Base-by-base conservation (phyloP, 1,284 basidiomycete genomes). In the Neonothopanus nambi region DNA sequence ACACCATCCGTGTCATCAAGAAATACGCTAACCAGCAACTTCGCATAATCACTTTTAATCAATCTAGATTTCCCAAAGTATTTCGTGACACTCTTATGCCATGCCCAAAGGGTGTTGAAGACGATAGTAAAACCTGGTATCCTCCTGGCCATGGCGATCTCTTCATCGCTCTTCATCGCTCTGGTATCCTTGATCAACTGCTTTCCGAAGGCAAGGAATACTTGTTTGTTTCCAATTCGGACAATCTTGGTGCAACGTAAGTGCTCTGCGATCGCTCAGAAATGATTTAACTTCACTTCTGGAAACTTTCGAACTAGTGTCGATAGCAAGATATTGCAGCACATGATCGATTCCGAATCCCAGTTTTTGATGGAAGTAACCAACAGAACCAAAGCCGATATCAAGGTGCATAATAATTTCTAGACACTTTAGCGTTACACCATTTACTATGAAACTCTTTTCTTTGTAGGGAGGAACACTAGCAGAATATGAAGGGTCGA, bases 351-450 rank as follows among this genome's bases (percentile, higher is more conserved):
- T 64, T 81, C 82, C 11, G 79, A 89, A 62, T 84, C 91, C 45
- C 93, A 96, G 74, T 97, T 95, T 78, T 71, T 97, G 69, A 96
- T 97, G 94, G 96, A 99, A 76, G 94, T 99, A 61, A 99, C 97
- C 3, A 95, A 99, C 82, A 99, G 99, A 86, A 99, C 97, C 68
- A 99, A 98, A 82, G 95, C 95, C 55, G 96, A 99, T 71, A 89
- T 99, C 76, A 98, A 99, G 80, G 78, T 71, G 56, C 24, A 56
- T n/a, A n/a, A n/a, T n/a, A 55, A 41, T 21, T n/a, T n/a, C n/a
- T 35, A 11, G 15, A 38, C 7, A 24, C 21, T 33, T 21, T 11
- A n/a, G n/a, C n/a, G n/a, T n/a, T n/a, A n/a, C n/a, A n/a, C n/a
- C n/a, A n/a, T n/a, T n/a, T n/a, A n/a, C n/a, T n/a, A n/a, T n/a